A percentile compares a stretch with the other conserved stretches of the same genome.
Conservation (phyloP, 352 stramenopile genomes). For the Blastocystis sp. region DNA sequence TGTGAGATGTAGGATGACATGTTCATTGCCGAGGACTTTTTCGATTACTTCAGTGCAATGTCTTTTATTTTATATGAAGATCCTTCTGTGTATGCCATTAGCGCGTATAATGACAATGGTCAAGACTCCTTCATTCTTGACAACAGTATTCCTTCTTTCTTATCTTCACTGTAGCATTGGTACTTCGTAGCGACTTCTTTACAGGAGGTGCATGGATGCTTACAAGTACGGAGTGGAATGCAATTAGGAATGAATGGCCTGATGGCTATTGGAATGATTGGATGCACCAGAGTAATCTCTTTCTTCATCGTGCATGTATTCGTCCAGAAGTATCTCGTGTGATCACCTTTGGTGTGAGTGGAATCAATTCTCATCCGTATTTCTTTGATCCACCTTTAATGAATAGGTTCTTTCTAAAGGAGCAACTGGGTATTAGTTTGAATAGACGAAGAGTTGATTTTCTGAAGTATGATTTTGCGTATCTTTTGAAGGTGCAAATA, state of each 20-base stretch:
- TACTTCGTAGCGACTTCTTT: conserved; percentile 74
- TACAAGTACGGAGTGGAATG: conserved; percentile 68
- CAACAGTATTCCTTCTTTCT: not conserved
- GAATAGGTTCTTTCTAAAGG: conserved; percentile 65
- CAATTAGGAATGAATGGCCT: conserved; percentile 68
- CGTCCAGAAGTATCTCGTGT: conserved; percentile 74
- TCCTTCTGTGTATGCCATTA: conserved; percentile 62
- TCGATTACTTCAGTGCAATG: conserved; percentile 73
- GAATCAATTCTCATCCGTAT: conserved; percentile 67
- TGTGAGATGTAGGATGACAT: conserved; percentile 76
- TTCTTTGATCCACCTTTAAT: not conserved
- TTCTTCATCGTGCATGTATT: conserved; percentile 68
- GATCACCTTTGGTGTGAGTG: conserved; percentile 73
- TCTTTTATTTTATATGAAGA: conserved; percentile 71
- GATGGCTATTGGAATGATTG: conserved; percentile 79
- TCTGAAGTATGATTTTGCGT: conserved; percentile 68
- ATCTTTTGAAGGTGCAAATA: conserved; percentile 66
- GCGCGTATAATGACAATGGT: conserved; percentile 65
- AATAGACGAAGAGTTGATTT: conserved; percentile 67
- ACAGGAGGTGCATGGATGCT: conserved; percentile 79
- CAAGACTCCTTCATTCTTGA: conserved; percentile 59
- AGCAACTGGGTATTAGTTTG: conserved; percentile 69
- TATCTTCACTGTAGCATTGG: not conserved
- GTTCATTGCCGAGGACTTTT: conserved; percentile 75
- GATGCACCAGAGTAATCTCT: conserved; percentile 70